These are phyloP conservation scores for Boletus bicolor DNA, from an alignment of 768 basidiomycete genomes.

Conservation along the genomic window DNA sequence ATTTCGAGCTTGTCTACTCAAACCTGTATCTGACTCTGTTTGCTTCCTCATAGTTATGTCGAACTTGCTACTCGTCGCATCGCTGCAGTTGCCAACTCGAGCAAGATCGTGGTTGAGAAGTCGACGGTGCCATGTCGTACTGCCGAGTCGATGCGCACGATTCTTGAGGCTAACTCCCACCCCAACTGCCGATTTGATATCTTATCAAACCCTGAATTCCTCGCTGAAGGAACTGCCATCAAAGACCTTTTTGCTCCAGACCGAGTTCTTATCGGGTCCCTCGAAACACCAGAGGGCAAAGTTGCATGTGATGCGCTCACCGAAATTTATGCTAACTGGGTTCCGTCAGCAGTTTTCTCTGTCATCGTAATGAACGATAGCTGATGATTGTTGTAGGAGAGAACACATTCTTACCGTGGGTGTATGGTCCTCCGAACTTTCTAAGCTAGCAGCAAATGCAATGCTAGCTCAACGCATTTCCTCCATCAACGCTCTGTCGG, in stretches of 20 bases:
- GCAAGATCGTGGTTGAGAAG: constrained; percentile 99
- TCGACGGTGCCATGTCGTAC: constrained; percentile 99
- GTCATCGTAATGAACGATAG: background rate
- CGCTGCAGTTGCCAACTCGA: constrained; percentile 82
- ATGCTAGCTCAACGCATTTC: constrained; percentile 99
- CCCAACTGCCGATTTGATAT: constrained; percentile 92
- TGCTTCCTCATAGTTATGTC: constrained; percentile 69
- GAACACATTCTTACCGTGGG: constrained; percentile 90
- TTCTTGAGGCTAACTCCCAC: constrained; percentile 97
- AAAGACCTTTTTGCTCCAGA: constrained; percentile 84
- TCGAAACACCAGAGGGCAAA: constrained; percentile 83
- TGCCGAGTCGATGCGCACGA: constrained; percentile 98
- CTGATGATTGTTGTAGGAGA: constrained; percentile 38
- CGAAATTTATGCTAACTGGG: constrained; percentile 94
- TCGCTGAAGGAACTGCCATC: constrained; percentile 98
- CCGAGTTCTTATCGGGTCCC: constrained; percentile 95
- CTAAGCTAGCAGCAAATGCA: constrained; percentile 98
- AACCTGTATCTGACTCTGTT: constrained; percentile 6
- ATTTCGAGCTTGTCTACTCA: constrained; percentile 4
- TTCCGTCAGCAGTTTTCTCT: constrained; percentile 61
- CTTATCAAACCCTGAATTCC: constrained; percentile 98
- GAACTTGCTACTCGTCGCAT: constrained; percentile 96
- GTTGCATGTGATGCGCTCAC: constrained; percentile 73
- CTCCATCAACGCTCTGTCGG: constrained; percentile 95
- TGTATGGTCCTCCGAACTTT: constrained; percentile 97